Percentiles rank a stretch among this genome's conserved stretches.
Evolutionary conservation across 495 filamentous ascomycete species (phyloP).

Genomic region (Mycothermus thermophilus): DNA sequence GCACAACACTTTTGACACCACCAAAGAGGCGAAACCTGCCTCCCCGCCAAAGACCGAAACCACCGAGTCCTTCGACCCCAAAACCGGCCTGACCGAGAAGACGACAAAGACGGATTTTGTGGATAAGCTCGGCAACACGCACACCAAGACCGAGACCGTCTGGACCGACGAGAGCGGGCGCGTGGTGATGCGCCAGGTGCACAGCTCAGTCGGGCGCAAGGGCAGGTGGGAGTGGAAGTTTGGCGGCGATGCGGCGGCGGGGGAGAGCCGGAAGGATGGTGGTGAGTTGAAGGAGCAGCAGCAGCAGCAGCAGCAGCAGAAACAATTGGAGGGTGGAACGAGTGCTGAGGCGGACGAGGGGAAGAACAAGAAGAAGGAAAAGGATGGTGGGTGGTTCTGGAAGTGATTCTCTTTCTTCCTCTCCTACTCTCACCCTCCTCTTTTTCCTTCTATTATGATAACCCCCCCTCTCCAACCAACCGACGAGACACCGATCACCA

Average conservation of each 20-base stretch:
- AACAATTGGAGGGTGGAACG: not conserved
- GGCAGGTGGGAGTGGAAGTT: not conserved
- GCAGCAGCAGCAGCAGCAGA: not conserved
- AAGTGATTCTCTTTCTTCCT: too few relatives aligned
- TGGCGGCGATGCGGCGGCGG: not conserved
- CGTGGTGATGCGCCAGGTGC: constrained; percentile 2
- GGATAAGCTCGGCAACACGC: constrained; percentile 10
- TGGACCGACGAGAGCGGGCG: constrained; percentile 4
- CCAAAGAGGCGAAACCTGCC: constrained; percentile 1
- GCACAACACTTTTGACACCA: not conserved
- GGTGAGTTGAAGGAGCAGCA: not conserved
- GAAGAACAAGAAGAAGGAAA: not conserved
- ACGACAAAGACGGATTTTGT: constrained; percentile 8
- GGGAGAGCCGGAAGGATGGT: not conserved
- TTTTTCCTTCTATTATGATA: too few relatives aligned
- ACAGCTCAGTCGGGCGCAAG: not conserved
- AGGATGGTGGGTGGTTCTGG: constrained; percentile 11
- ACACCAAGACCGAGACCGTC: constrained; percentile 9
- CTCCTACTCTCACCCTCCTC: too few relatives aligned
- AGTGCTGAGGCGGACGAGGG: not conserved
- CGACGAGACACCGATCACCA: too few relatives aligned
- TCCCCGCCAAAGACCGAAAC: constrained; percentile 3
- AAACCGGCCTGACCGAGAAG: constrained; percentile 6
- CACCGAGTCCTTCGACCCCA: constrained; percentile 2
- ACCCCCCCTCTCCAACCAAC: not conserved